Evolutionary conservation across 306 rosid species (phyloP).

Genomic region (Acacia melanoxylon): DNA sequence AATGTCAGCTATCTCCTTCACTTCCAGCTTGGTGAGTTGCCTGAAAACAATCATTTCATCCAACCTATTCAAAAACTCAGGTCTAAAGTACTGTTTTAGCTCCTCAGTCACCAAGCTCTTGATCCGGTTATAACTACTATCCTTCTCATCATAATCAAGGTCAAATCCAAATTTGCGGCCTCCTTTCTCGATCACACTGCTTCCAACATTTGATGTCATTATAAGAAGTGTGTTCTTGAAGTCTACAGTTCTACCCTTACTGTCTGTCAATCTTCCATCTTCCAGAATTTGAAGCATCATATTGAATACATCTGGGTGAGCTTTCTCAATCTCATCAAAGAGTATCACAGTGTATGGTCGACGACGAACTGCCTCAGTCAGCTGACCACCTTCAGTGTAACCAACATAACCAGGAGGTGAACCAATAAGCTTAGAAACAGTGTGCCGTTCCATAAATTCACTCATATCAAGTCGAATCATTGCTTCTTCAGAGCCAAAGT

Average conservation of each 20-base stretch:
- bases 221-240: conserved; percentile 94
- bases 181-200: conserved; percentile 97
- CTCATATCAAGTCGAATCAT: conserved; percentile 99
- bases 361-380: conserved; percentile 96
- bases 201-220: conserved; percentile 96
- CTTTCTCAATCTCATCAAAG: conserved; percentile 96
- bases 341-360: conserved; percentile 94
- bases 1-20: conserved; percentile 91
- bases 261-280: conserved; percentile 94
- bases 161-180: conserved; percentile 88
- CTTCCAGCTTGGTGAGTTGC: conserved; percentile 91
- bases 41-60: conserved; percentile 97
- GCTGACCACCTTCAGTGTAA: conserved; percentile 94
- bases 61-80: conserved; percentile 89
- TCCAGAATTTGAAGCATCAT: conserved; percentile 98
- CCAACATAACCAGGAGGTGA: conserved; percentile 99
- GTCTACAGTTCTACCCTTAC: conserved; percentile 96
- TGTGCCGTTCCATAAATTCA: conserved; percentile 96
- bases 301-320: conserved; percentile 95
- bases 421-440: conserved; percentile 91
- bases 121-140: conserved; percentile 80
- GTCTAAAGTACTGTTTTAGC: conserved; percentile 86
- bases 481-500: conserved; percentile 95
- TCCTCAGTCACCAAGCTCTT: conserved; percentile 97
- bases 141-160: conserved; percentile 90